Evolutionary conservation across 2,329 filamentous ascomycete genomes (phyloP), one percentile per base, ranked within the genome.

Genomic region (Diaporthe helianthi): DNA sequence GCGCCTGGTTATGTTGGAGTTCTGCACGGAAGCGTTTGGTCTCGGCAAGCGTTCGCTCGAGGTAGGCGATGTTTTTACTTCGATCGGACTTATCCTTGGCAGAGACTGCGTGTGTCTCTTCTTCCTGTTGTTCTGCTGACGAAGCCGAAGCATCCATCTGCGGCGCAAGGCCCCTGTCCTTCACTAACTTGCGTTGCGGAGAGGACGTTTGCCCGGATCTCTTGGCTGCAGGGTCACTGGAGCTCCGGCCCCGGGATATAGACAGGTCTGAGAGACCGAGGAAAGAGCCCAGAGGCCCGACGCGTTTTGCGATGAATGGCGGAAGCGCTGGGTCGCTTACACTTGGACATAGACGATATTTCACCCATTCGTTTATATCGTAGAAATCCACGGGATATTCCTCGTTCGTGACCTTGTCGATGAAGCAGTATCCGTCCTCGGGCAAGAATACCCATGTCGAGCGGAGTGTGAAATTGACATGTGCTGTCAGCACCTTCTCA

Each of bases 381-480:
- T 94, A 97, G 77, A 97, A 97, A 78, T 98, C 90, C 47, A 98
- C 85, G 0, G 86, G 89, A 75, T 95, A 97, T 72, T 92, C 87
- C 76, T 97, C 90, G 71, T 91, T 90, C 0, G 93, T 96, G 52
- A 89, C 79, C 74, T 91, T 93, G 80, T 98, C 91, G 75, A 97
- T 85, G 78, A 97, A 98, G 79, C 94, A 97, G 76, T 89, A 90
- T 0, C 94, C 94, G 74, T 96, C 91, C 69, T 97, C 91, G 0
- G 95, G 95, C 0, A 98, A 85, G 10, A 98, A 89, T 13, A 90
- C 89, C 76, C 93, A 98, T 51, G 90, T 94, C 0, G 94, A 97
- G 9, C 95, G 88, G 61, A 98, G 89, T 0, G 92, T 94, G 76
- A 98, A 97, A 80, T 97, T 97, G 74, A 97, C 94, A 76, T 96